Conservation (phyloP, 1,139 yeast genomes). For the Geotrichum cucujoidarum region DNA sequence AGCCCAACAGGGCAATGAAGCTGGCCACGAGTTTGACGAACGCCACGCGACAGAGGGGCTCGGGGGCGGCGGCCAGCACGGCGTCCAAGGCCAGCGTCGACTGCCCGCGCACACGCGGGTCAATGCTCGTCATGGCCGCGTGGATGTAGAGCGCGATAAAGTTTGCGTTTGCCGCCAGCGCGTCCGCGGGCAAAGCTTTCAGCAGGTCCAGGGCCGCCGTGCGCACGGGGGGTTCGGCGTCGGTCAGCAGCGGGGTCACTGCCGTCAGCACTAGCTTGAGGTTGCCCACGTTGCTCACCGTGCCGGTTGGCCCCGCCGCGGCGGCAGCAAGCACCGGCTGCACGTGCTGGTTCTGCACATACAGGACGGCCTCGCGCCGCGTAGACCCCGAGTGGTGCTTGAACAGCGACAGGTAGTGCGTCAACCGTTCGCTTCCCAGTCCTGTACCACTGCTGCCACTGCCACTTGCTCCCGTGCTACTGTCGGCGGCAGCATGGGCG, state of each 20-base stretch:
- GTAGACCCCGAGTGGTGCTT: slow-evolving; percentile 74
- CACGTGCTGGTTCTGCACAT: slow-evolving; percentile 25
- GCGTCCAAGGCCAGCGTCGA: slow-evolving; percentile 56
- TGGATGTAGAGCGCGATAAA: slow-evolving; percentile 70
- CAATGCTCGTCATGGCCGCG: slow-evolving; percentile 92
- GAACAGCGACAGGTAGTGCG: slow-evolving; percentile 50
- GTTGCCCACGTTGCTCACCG: slow-evolving; percentile 42
- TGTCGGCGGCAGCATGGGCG: neutral
- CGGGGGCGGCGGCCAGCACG: slow-evolving; percentile 37
- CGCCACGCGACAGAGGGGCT: slow-evolving; percentile 33
- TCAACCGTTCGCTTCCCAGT: slow-evolving; percentile 38
- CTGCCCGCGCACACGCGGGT: slow-evolving; percentile 64
- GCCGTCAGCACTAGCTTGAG: slow-evolving; percentile 56
- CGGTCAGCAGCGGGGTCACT: slow-evolving; percentile 55
- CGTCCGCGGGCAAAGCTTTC: slow-evolving; percentile 37
- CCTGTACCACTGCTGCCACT: slow-evolving; percentile 39
- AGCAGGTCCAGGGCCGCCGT: slow-evolving; percentile 52
- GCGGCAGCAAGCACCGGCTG: slow-evolving; percentile 9
- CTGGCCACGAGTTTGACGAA: slow-evolving; percentile 37
- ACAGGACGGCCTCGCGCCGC: slow-evolving; percentile 63
- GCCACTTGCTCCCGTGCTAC: neutral
- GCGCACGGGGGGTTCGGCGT: slow-evolving; percentile 61
- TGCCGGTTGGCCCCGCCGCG: slow-evolving; percentile 37
- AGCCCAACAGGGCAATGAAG: slow-evolving; percentile 41
- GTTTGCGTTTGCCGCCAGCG: slow-evolving; percentile 64